phyloP scores from a whole-genome alignment of 257 asterid species.

The Nemophila menziesii region DNA sequence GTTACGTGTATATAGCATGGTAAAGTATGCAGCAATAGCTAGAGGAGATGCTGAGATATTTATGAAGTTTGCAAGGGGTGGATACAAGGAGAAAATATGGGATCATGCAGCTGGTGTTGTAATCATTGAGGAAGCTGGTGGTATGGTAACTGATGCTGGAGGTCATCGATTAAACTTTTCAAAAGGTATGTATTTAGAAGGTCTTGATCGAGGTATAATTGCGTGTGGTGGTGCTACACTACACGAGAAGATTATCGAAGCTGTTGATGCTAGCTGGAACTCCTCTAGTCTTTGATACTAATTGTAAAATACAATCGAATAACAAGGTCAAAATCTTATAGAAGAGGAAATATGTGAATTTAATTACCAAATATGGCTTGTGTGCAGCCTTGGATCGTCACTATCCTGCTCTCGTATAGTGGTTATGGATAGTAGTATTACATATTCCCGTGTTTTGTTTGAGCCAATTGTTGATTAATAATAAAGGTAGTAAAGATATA shows the following conservation, averaged over 20 bases:
- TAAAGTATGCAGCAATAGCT: constrained; percentile 81
- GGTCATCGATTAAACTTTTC: constrained; percentile 63
- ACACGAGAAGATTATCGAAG: constrained; percentile 57
- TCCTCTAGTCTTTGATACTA: constrained; percentile 49
- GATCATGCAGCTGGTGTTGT: constrained; percentile 92
- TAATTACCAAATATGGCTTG: neutral
- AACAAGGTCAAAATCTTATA: neutral
- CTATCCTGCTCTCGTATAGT: neutral
- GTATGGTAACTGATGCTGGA: constrained; percentile 78
- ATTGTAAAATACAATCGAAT: neutral
- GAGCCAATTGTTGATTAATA: too few relatives aligned
- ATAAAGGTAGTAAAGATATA: too few relatives aligned
- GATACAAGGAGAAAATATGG: constrained; percentile 87
- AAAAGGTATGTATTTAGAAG: constrained; percentile 61
- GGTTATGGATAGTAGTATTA: neutral
- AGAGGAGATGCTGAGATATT: constrained; percentile 77
- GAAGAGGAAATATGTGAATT: neutral
- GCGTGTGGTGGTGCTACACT: constrained; percentile 56
- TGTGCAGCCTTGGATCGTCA: neutral
- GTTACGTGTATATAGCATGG: constrained; percentile 63
- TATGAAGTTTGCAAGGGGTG: constrained; percentile 73
- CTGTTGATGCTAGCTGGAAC: constrained; percentile 83
- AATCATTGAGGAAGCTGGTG: constrained; percentile 73
- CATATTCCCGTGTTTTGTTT: too few relatives aligned
- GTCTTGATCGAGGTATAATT: constrained; percentile 72